phyloP scores from a whole-genome alignment of 2,329 filamentous ascomycete genomes.

The Alternaria arbusti region DNA sequence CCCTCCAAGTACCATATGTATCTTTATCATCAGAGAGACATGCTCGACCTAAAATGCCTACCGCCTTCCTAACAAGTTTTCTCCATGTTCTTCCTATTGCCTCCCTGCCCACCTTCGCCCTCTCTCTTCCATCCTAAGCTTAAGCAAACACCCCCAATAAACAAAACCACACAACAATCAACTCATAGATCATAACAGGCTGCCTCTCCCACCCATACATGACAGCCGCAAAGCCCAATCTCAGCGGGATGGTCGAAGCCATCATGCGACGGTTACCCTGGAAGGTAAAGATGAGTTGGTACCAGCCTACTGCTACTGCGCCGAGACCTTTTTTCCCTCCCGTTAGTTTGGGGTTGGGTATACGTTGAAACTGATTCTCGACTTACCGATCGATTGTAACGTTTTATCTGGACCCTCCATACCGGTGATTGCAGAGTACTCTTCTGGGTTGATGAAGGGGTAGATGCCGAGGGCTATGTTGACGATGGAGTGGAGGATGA shows the following conservation, averaged over 20 bases:
- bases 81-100: too few species aligned
- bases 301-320: slow-evolving; percentile 18
- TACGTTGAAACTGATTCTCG: neutral
- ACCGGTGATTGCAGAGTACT: neutral
- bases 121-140: too few species aligned
- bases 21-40: too few species aligned
- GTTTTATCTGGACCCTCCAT: neutral
- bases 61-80: too few species aligned
- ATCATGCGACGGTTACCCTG: slow-evolving; percentile 14
- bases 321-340: slow-evolving; percentile 11
- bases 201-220: slow-evolving; percentile 4
- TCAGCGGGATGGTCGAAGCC: slow-evolving; percentile 10
- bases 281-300: slow-evolving; percentile 16
- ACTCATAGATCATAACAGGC: slow-evolving; percentile 4
- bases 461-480: slow-evolving; percentile 19
- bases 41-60: too few species aligned
- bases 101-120: too few species aligned
- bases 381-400: slow-evolving; percentile 7
- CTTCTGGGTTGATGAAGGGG: slow-evolving; percentile 3
- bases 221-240: slow-evolving; percentile 4
- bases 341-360: neutral
- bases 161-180: slow-evolving; percentile 7
- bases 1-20: too few species aligned
- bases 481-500: slow-evolving; percentile 15
- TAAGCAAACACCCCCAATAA: slow-evolving; percentile 5